A percentile compares a stretch with the other conserved stretches of the same genome.
Conservation (phyloP, 1,284 basidiomycete species). For the Sparassis latifolia region DNA sequence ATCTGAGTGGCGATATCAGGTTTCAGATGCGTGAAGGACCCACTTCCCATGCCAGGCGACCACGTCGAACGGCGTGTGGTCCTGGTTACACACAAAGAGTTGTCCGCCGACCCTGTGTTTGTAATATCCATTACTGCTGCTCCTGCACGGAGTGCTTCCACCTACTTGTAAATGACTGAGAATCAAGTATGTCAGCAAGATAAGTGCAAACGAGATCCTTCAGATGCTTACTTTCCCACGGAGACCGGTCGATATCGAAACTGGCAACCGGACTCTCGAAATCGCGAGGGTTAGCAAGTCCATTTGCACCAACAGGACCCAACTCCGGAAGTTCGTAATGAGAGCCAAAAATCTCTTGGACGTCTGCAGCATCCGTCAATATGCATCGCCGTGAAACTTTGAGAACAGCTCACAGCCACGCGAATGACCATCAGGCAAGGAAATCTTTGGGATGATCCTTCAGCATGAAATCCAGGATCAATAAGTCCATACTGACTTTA, state of each 20-base stretch:
- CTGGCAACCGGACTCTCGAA: conserved; percentile 58
- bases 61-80: conserved; percentile 70
- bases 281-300: conserved; percentile 57
- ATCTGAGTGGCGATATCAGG: too few relatives aligned
- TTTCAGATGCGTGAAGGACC: conserved; percentile 27
- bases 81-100: conserved; percentile 49
- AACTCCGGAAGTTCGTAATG: conserved; percentile 63
- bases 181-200: conserved; percentile 1
- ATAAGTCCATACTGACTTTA: conserved; percentile 32
- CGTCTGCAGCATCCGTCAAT: conserved; percentile 1
- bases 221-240: conserved; percentile 45
- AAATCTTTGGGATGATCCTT: conserved; percentile 12
- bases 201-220: conserved; percentile 1
- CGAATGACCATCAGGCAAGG: conserved; percentile 48
- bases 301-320: conserved; percentile 58
- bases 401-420: conserved; percentile 35
- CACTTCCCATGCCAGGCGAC: conserved; percentile 68
- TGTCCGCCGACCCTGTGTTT: conserved; percentile 47
- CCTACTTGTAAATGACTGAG: conserved; percentile 44
- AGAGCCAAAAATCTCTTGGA: conserved; percentile 54
- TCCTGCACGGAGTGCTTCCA: background rate
- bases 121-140: background rate
- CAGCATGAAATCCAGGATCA: background rate
- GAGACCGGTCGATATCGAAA: conserved; percentile 56
- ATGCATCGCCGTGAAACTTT: conserved; percentile 11